Base-by-base conservation (phyloP, 2,329 filamentous ascomycete species). In the Dactylella cylindrospora region DNA sequence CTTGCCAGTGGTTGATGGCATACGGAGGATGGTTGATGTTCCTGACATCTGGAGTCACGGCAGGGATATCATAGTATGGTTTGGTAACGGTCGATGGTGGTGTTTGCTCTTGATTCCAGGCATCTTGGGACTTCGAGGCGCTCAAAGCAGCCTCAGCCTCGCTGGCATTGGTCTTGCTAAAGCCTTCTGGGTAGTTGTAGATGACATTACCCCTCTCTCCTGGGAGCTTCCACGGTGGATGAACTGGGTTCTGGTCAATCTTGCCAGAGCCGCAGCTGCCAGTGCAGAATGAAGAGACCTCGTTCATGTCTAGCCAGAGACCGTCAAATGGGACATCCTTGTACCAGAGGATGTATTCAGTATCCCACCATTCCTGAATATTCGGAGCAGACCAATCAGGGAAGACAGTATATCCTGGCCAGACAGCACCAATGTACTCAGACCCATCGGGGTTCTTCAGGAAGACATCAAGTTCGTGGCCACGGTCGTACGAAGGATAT, bases 301-400 rank as follows among this genome's bases (percentile, higher is more conserved):
- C 81, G 23, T 78, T 80, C 81, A 80, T 81, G 61, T 80, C 79
- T 29, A 80, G 78, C 78, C 78, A 80, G 41, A 80, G 76, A 6
- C 78, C 78, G 59, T 80, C 78, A 49, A 77, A 79, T 13, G 74
- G 67, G 40, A 78, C 68, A 36, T 77, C 74, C 25, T 78, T 72
- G 74, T 90, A 90, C 74, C 88, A 88, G 1, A 69, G 70, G 0
- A 70, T 71, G 67, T 91, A 85, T 68, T 90, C 80, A 3, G 77
- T 76, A 66, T 82, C 82, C 87, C 86, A 91, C 72, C 83, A 93
- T 1, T 73, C 69, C 43, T 82, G 78, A 1, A 82, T 80, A 47
- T 81, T 81, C 5, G 78, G 76, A n/a, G 82, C 74, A 70, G 90
- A 89, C 86, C 86, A 91, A 70, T 91, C 88, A 0, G 85, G 85